phyloP scores from a whole-genome alignment of 208 protist genomes.

The Crithidia acanthocephali region DNA sequence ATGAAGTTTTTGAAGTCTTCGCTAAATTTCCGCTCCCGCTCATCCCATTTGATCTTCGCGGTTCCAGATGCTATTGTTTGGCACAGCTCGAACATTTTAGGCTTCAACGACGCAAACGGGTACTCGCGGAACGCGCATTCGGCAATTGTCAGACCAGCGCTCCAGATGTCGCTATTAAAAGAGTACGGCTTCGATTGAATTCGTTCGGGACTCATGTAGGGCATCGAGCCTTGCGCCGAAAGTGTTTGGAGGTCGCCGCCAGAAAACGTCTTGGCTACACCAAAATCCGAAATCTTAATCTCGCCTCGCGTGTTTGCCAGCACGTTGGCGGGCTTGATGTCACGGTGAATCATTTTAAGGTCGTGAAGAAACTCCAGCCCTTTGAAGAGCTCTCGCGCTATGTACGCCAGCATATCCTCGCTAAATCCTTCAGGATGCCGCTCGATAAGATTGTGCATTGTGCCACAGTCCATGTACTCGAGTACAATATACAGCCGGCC shows the following conservation, averaged over 20 bases:
- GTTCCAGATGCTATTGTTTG: constrained; percentile 71
- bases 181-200: constrained; percentile 91
- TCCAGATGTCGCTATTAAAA: constrained; percentile 93
- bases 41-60: constrained; percentile 74
- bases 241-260: constrained; percentile 79
- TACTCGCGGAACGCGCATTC: constrained; percentile 89
- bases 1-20: constrained; percentile 80
- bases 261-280: constrained; percentile 91
- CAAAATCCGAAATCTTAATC: constrained; percentile 98
- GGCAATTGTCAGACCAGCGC: constrained; percentile 88
- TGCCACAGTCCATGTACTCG: constrained; percentile 92
- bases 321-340: constrained; percentile 98
- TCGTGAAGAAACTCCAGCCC: constrained; percentile 87
- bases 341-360: constrained; percentile 94
- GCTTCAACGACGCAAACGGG: constrained; percentile 79
- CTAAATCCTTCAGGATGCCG: constrained; percentile 65
- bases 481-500: constrained; percentile 88
- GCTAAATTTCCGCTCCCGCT: constrained; percentile 50
- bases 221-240: constrained; percentile 90
- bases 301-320: constrained; percentile 95
- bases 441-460: constrained; percentile 87
- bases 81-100: constrained; percentile 82
- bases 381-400: constrained; percentile 83
- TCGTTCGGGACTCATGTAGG: constrained; percentile 95
- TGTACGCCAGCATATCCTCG: constrained; percentile 85